Base-by-base conservation (phyloP, 441 rosid species). In the Brassica hybrid region DNA sequence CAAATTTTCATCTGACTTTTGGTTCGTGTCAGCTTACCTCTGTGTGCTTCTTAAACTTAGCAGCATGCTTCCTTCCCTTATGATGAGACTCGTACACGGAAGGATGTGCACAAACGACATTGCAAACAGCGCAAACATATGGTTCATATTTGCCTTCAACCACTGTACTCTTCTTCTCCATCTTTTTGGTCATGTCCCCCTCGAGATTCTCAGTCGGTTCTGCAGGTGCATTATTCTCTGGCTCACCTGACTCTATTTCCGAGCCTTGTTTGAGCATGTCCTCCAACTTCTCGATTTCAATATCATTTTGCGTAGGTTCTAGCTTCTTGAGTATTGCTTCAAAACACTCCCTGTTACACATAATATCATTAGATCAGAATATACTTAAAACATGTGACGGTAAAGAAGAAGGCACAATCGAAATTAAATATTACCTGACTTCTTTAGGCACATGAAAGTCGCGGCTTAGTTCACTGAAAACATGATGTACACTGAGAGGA, bases 51-150 rank as follows among this genome's bases (percentile, higher is more conserved):
- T 60, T 72, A 10, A 23, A 2, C 54, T 14, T 71, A 38, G 75
- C 75, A 71, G 43, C 67, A 43, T 71, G 75, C 45, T 71, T 71
- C 34, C 56, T 67, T 6, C 75, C 67, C 16, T 61, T 61, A 41
- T 61, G 59, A 45, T 72, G 75, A 61, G 45, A 43, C 68, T 72
- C 75, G 7, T 61, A 61, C 8, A 14, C 18, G 12, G 41, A 30
- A 60, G 66, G 75, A 60, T 14, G 12, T 14, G 3, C 43, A 30
- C 75, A 61, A 41, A 27, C 3, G 16, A 72, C 67, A 72, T 56
- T 61, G 67, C 75, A 72, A 36, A 61, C 1, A 41, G 27, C 41
- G 58, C 75, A 72, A 72, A 72, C 59, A 72, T 27, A 61, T 61
- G 67, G 7, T 59, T 61, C 75, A 41, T 56, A 23, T 23, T 30